These are phyloP conservation scores for Knoxdaviesia capensis DNA, from an alignment of 2,329 filamentous ascomycete species.

Conservation along the genomic window DNA sequence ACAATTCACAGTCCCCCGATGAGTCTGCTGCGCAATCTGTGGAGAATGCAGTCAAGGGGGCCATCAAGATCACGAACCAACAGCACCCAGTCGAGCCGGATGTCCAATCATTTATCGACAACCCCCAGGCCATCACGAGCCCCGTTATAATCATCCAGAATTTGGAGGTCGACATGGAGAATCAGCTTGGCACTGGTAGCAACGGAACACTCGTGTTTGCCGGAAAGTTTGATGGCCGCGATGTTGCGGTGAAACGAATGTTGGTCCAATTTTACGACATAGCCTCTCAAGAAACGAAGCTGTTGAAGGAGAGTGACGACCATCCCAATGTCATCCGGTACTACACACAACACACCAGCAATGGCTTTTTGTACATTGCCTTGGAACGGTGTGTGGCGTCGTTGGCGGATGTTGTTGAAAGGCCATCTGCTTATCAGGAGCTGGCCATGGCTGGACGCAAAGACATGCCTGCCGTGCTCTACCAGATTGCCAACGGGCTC, in stretches of 20 bases:
- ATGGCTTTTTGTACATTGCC: slow-evolving; percentile 89
- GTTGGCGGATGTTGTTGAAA: slow-evolving; percentile 75
- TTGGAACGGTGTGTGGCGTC: slow-evolving; percentile 88
- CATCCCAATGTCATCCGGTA: slow-evolving; percentile 94
- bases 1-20: slow-evolving; percentile 27
- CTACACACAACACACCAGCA: slow-evolving; percentile 74
- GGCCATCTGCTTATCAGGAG: slow-evolving; percentile 42
- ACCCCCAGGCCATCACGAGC: slow-evolving; percentile 39
- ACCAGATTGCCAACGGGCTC: slow-evolving; percentile 78
- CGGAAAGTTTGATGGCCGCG: slow-evolving; percentile 81
- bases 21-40: slow-evolving; percentile 25
- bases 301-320: slow-evolving; percentile 83
- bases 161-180: slow-evolving; percentile 42
- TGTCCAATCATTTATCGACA: slow-evolving; percentile 32
- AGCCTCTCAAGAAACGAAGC: slow-evolving; percentile 77
- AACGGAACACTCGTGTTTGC: slow-evolving; percentile 95
- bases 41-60: slow-evolving; percentile 40
- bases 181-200: slow-evolving; percentile 58
- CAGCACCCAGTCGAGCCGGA: slow-evolving; percentile 31
- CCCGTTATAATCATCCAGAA: slow-evolving; percentile 41
- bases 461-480: slow-evolving; percentile 61
- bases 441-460: slow-evolving; percentile 53
- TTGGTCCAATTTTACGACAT: slow-evolving; percentile 90
- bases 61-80: slow-evolving; percentile 34
- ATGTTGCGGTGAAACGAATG: slow-evolving; percentile 94